Evolutionary conservation across 192 early-diverging fungal species (phyloP), one percentile per base, ranked within the genome.

Genomic region (Coemansia furcata): DNA sequence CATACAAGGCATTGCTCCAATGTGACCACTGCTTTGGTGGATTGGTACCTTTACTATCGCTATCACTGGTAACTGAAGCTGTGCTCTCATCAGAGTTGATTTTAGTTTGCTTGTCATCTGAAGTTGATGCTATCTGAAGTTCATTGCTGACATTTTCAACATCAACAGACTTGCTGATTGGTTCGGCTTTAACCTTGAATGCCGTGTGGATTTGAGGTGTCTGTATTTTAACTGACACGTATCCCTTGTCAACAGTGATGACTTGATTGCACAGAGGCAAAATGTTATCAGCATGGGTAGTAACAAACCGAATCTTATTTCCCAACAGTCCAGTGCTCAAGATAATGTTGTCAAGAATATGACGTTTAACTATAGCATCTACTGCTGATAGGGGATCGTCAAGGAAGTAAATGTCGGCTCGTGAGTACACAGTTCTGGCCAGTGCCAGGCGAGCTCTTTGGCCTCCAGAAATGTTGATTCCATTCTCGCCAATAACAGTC

Each of bases 301-400:
- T 55, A 1, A 87, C 59, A n/a, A 87, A 49, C 12, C 84, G 67
- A 17, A 84, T 62, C 71, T 86, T 84, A 64, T 76, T 66, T 9
- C 71, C 77, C n/a, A 92, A 72, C 46, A 91, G 21, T n/a, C 76
- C 73, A 65, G 69, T 67, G n/a, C 86, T 82, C 29, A 73, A 42
- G 6, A 90, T 80, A 35, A 85, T 83, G 46, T 85, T 72, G 67
- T 91, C 87, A 30, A 91, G 75, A 36, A 91, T 89, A 65, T 87
- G 87, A 9, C 84, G 68, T 15, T 84, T 85, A 52, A 89, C 88
- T 54, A 87, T 85, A 10, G 86, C 77, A 62, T 91, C 89, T 0
- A 91, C 89, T 12, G 89, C 89, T 15, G 86, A 85, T 3, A 94
- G 70, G 19, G 91, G 89, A 62, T 94, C 92, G 65, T 87, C 91